Conservation (phyloP, 139 green algal genomes). For the Picochlorum sp. region DNA sequence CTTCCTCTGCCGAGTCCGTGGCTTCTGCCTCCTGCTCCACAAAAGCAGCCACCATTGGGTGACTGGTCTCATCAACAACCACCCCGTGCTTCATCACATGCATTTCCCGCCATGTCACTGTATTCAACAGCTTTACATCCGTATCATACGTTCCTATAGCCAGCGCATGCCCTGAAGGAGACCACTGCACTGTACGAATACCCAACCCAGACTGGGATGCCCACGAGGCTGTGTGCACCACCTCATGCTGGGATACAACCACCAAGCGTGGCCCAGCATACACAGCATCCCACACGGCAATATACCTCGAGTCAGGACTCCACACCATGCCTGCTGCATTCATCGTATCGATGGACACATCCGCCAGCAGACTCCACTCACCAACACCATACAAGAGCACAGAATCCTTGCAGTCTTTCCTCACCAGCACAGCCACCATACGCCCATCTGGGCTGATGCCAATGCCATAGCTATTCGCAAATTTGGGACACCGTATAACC, state of each 20-base stretch:
- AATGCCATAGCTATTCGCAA: slow-evolving; percentile 34
- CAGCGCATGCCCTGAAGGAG: slow-evolving; percentile 54
- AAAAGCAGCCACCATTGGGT: neutral
- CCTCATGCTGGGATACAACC: slow-evolving; percentile 12
- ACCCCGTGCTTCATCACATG: slow-evolving; percentile 43
- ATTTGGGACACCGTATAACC: slow-evolving; percentile 68
- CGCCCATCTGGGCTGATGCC: slow-evolving; percentile 61
- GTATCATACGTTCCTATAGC: slow-evolving; percentile 68
- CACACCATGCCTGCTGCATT: slow-evolving; percentile 48
- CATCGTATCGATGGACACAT: slow-evolving; percentile 23
- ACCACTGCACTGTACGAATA: slow-evolving; percentile 51
- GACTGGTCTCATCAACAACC: slow-evolving; percentile 24
- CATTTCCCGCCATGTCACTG: slow-evolving; percentile 62
- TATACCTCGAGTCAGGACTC: slow-evolving; percentile 44
- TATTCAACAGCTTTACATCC: slow-evolving; percentile 54
- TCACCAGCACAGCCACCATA: slow-evolving; percentile 64
- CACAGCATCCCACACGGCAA: slow-evolving; percentile 61
- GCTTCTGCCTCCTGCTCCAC: neutral
- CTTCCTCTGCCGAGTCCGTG: no score
- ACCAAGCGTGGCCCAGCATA: slow-evolving; percentile 41
- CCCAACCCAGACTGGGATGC: slow-evolving; percentile 41
- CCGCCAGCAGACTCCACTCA: slow-evolving; percentile 22
- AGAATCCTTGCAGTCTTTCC: slow-evolving; percentile 64
- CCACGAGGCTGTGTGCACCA: neutral
- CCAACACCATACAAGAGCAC: slow-evolving; percentile 43